Percentiles rank a stretch among this genome's conserved stretches.
Evolutionary conservation across 2,329 filamentous ascomycete genomes (phyloP).

Genomic region (Clonostachys chloroleuca): DNA sequence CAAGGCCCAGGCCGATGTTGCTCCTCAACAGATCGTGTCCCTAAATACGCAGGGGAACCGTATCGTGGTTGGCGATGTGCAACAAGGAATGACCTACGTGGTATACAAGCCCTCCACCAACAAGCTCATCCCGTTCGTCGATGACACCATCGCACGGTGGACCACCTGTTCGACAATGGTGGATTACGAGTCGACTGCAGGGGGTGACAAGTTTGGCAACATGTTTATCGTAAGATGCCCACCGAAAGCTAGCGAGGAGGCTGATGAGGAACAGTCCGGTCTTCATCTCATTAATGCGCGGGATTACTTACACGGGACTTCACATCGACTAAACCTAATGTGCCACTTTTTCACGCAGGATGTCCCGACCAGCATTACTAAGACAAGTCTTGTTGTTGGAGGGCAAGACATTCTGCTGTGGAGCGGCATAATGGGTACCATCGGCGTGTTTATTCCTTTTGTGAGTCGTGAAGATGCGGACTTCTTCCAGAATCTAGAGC

Average conservation of each 20-base stretch:
- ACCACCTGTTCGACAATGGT: conserved; percentile 90
- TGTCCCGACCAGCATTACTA: conserved; percentile 84
- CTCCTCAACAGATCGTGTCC: conserved; percentile 79
- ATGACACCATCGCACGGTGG: conserved; percentile 87
- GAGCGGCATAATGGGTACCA: conserved; percentile 90
- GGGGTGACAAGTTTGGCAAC: conserved; percentile 97
- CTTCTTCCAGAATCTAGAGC: conserved; percentile 94
- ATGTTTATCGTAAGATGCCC: conserved; percentile 89
- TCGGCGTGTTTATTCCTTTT: conserved; percentile 92
- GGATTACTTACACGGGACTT: conserved; percentile 83
- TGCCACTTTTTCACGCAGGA: conserved; percentile 89
- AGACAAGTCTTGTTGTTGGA: conserved; percentile 84
- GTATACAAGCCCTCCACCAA: conserved; percentile 94
- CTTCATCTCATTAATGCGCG: conserved; percentile 88
- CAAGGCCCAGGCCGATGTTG: conserved; percentile 80
- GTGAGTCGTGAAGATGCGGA: conserved; percentile 88
- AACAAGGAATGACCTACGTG: conserved; percentile 86
- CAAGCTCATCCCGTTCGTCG: conserved; percentile 85
- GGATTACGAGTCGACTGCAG: conserved; percentile 93
- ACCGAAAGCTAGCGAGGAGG: conserved; percentile 78
- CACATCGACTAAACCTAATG: conserved; percentile 80
- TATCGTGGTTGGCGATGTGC: conserved; percentile 87
- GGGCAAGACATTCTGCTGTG: conserved; percentile 89
- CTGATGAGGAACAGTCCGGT: conserved; percentile 87
- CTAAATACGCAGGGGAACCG: conserved; percentile 87